Base-by-base conservation (phyloP, 768 basidiomycete genomes). In the Mycena indigotica region DNA sequence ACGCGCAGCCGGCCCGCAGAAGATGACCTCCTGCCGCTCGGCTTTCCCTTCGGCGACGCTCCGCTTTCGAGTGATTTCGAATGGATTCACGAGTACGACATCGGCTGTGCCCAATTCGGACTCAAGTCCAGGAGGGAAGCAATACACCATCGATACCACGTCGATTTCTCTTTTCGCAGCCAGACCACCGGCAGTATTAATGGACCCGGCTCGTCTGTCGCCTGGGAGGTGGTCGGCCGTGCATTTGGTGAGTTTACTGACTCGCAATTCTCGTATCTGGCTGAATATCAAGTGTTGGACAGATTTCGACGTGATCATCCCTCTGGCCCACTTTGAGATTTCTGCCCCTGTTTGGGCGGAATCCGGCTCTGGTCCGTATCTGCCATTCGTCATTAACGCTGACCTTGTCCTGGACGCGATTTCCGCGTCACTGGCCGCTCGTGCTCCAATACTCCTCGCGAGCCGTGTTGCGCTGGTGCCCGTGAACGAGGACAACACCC, bases 331-430 rank as follows among this genome's bases (percentile, higher is more conserved):
- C 3, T 60, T 60, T 45, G 59, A 60, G 17, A 56, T 60, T 30
- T 52, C 53, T 16, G 54, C 41, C 4, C 26, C 23, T 48, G n/a
- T 44, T 19, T 44, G n/a, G 8, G 41, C 15, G 21, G 41, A 44
- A 44, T 56, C 19, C 54, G 50, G 48, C 35, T 48, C 46, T 50
- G 39, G 24, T n/a, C n/a, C 23, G 4, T 15, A 30, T 2, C 50
- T 44, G 1, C 60, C 60, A 1, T 61, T 61, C 52, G 12, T 0
- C 2, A 54, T 61, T 26, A 49, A 61, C 55, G 28, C 51, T 0
- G 60, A 53, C 38, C 55, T 61, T 28, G 26, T 61, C 26, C 49
- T 61, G 16, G 48, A 54, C 12, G 60, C 21, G 21, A 57, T 57
- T 39, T 28, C 56, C 6, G 52, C 51, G 1, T 61, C 60, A 5